Evolutionary conservation across 176 grass and related monocot genomes (phyloP), one percentile per base, ranked within the genome.

Genomic region (Pharus latifolius): DNA sequence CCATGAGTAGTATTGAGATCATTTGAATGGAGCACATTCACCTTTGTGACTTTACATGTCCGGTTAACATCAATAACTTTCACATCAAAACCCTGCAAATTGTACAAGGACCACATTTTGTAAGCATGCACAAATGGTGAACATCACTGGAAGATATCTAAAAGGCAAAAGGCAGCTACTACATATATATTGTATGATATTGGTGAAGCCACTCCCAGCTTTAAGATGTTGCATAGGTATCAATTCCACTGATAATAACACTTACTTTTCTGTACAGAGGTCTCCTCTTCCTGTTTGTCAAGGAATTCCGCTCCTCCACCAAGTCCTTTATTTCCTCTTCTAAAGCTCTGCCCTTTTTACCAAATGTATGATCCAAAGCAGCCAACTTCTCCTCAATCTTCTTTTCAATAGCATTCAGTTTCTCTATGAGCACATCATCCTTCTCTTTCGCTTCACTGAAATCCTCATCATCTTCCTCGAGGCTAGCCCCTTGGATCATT

Each of bases 31-130:
- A 69, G 67, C 61, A 26, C 41, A 33, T 60, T 76, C 53, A 93
- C 94, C 94, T 98, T 98, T 40, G 94, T 98, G 60, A 93, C 94
- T 88, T 98, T 98, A 64, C 86, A 90, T 67, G 89, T 93, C 56
- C 89, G 87, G 73, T 93, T 93, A 75, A 98, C 89, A 5, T 98
- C 73, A 31, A 98, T 98, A 55, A 93, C 86, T 71, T 93, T 98
- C 51, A 98, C 84, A 55, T 93, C 94, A 88, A 98, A 98, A 67
- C 94, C 94, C 94, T 98, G 69, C 25, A 12, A 58, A 70, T 43
- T 13, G 38, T 20, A 53, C 59, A 65, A 49, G 9, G 9, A 40
- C 5, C 10, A 71, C 34, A 76, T 55, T 38, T 15, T 16, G 17
- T 54, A 14, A 54, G 47, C 25, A 65, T 5, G 4, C 4, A 25